phyloP scores from a whole-genome alignment of 140 eudicot genomes.

The Flaveria floridana region DNA sequence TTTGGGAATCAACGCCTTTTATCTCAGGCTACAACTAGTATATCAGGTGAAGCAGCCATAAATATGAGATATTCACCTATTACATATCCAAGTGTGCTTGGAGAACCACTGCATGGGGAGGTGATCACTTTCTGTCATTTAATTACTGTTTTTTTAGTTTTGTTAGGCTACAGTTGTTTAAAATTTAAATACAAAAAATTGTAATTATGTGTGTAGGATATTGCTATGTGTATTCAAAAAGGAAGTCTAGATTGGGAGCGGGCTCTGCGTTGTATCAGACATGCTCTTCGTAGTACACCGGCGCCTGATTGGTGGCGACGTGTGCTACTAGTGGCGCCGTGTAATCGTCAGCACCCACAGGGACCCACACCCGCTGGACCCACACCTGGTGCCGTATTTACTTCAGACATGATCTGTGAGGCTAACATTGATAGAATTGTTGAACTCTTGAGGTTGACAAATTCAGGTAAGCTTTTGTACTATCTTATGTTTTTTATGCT shows the following conservation, averaged over 20 bases:
- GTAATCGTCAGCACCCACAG: slow-evolving; percentile 59
- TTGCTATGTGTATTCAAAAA: slow-evolving; percentile 72
- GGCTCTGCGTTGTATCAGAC: slow-evolving; percentile 80
- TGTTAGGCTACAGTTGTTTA: slow-evolving; percentile 8
- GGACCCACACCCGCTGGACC: slow-evolving; percentile 60
- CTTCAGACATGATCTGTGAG: slow-evolving; percentile 86
- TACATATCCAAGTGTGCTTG: slow-evolving; percentile 94
- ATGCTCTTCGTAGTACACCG: slow-evolving; percentile 85
- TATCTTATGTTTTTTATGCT: not conserved
- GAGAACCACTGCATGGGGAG: slow-evolving; percentile 96
- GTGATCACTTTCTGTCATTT: slow-evolving; percentile 38
- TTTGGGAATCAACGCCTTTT: slow-evolving; percentile 82
- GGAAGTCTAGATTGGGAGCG: slow-evolving; percentile 93
- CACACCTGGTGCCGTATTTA: slow-evolving; percentile 88
- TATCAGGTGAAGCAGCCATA: slow-evolving; percentile 62
- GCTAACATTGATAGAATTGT: slow-evolving; percentile 87
- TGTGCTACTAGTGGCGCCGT: slow-evolving; percentile 81
- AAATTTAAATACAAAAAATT: slow-evolving; percentile 10
- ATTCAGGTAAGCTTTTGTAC: slow-evolving; percentile 54
- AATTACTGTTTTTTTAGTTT: slow-evolving; percentile 1
- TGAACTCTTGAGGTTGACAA: slow-evolving; percentile 72
- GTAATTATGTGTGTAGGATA: slow-evolving; percentile 49
- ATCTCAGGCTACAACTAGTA: slow-evolving; percentile 60
- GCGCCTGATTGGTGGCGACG: slow-evolving; percentile 98
- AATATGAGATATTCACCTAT: slow-evolving; percentile 88